Conservation (phyloP, 73 alveolate species). For the Stentor coeruleus region DNA sequence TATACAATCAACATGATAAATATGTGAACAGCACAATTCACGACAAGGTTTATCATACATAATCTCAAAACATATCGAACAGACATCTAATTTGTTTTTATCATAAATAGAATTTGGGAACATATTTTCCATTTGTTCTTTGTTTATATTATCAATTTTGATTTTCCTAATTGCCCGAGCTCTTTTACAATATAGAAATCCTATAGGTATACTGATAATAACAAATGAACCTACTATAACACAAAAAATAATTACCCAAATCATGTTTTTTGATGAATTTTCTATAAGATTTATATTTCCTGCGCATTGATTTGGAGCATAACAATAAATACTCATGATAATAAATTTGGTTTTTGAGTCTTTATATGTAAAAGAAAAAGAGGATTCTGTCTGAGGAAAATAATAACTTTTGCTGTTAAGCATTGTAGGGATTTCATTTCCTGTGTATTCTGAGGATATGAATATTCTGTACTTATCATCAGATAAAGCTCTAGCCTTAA, state of each 20-base stretch:
- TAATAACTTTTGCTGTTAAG: background rate
- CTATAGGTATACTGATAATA: background rate
- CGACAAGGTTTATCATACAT: background rate
- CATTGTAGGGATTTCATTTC: background rate
- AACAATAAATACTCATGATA: background rate
- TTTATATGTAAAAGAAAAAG: background rate
- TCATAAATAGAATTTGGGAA: background rate
- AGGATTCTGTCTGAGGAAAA: background rate
- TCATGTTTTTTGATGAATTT: background rate
- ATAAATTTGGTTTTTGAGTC: background rate
- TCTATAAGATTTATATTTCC: background rate
- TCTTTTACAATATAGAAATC: background rate
- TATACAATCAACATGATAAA: background rate
- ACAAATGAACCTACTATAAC: background rate
- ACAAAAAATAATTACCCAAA: background rate
- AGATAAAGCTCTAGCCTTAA: background rate
- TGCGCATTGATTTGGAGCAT: background rate
- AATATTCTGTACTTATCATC: background rate
- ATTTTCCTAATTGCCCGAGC: background rate
- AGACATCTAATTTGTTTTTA: background rate
- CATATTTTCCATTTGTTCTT: background rate
- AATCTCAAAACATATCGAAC: background rate
- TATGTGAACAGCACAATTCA: background rate
- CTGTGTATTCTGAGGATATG: background rate
- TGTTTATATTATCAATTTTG: background rate